Percentiles rank a stretch among this genome's conserved stretches.
Conservation (phyloP, 2,329 filamentous ascomycete genomes). For the Colletotrichum eremochloae region DNA sequence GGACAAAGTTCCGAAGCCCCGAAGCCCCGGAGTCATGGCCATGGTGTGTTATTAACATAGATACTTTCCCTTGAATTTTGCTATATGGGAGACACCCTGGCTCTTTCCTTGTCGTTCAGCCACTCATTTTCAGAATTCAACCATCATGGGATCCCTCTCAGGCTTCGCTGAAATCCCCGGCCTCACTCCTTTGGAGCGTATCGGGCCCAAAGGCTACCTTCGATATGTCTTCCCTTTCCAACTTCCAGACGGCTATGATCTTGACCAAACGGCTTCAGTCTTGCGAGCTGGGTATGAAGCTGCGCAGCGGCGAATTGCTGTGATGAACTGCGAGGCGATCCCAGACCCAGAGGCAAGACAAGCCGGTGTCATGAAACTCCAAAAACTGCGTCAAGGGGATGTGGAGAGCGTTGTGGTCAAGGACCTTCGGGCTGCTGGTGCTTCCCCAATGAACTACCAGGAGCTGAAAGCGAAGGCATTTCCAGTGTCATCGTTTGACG, state of each 20-base stretch:
- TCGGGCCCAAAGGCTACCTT: conserved; percentile 50
- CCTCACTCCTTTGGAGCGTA: conserved; percentile 49
- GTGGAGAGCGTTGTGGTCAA: conserved; percentile 47
- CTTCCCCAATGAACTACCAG: conserved; percentile 45
- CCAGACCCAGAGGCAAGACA: conserved; percentile 49
- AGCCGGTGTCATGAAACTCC: conserved; percentile 50
- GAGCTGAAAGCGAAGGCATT: conserved; percentile 48
- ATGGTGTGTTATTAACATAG: background rate
- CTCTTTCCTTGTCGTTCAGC: background rate
- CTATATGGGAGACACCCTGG: no score
- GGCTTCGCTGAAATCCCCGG: conserved; percentile 42
- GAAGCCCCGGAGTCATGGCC: background rate
- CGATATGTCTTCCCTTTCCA: conserved; percentile 51
- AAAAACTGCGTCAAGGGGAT: conserved; percentile 45
- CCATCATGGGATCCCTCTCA: conserved; percentile 23
- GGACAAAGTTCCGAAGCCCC: background rate
- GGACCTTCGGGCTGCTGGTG: conserved; percentile 45
- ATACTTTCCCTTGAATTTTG: no score
- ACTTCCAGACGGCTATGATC: conserved; percentile 49
- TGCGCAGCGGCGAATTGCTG: conserved; percentile 48
- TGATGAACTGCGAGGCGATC: conserved; percentile 50
- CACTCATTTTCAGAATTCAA: background rate
- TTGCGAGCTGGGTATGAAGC: conserved; percentile 49
- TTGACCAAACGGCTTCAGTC: conserved; percentile 46
- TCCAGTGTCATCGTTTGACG: conserved; percentile 45